Evolutionary conservation across 2,329 filamentous ascomycete species (phyloP).

Genomic region (Polychaeton citri): DNA sequence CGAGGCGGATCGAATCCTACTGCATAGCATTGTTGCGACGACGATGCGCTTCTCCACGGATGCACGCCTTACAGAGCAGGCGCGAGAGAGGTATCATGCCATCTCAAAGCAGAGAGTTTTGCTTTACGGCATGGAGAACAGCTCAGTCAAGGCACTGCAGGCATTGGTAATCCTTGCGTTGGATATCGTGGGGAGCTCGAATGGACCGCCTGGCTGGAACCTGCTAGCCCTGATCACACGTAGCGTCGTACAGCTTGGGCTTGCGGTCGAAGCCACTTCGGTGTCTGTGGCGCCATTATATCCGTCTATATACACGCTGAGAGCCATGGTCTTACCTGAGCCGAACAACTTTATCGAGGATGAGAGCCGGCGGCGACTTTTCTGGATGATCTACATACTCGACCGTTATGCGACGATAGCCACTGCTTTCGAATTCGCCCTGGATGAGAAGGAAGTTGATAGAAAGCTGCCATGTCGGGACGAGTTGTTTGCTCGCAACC

Average conservation of each 20-base stretch:
- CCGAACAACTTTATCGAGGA: slow-evolving; percentile 80
- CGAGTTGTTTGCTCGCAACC: slow-evolving; percentile 71
- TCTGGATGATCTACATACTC: slow-evolving; percentile 89
- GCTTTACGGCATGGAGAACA: slow-evolving; percentile 78
- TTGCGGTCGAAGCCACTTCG: slow-evolving; percentile 72
- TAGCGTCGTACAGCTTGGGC: slow-evolving; percentile 74
- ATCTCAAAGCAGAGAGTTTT: slow-evolving; percentile 76
- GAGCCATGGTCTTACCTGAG: slow-evolving; percentile 74
- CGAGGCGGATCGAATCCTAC: slow-evolving; percentile 66
- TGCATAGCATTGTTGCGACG: slow-evolving; percentile 82
- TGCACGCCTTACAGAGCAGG: slow-evolving; percentile 56
- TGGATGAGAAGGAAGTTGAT: slow-evolving; percentile 83
- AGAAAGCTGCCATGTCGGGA: slow-evolving; percentile 76
- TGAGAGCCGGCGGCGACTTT: slow-evolving; percentile 68
- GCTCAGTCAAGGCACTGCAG: slow-evolving; percentile 76
- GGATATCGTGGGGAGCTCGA: slow-evolving; percentile 73
- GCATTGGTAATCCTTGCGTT: slow-evolving; percentile 77
- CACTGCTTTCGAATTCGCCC: slow-evolving; percentile 81
- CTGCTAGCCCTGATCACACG: slow-evolving; percentile 78
- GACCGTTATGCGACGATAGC: slow-evolving; percentile 84
- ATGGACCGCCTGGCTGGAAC: slow-evolving; percentile 87
- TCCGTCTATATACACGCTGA: slow-evolving; percentile 76
- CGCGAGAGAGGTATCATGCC: slow-evolving; percentile 61
- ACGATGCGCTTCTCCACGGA: slow-evolving; percentile 76
- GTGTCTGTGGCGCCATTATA: slow-evolving; percentile 65